Conservation (phyloP, 352 stramenopile genomes). For the Phytophthora quininea region DNA sequence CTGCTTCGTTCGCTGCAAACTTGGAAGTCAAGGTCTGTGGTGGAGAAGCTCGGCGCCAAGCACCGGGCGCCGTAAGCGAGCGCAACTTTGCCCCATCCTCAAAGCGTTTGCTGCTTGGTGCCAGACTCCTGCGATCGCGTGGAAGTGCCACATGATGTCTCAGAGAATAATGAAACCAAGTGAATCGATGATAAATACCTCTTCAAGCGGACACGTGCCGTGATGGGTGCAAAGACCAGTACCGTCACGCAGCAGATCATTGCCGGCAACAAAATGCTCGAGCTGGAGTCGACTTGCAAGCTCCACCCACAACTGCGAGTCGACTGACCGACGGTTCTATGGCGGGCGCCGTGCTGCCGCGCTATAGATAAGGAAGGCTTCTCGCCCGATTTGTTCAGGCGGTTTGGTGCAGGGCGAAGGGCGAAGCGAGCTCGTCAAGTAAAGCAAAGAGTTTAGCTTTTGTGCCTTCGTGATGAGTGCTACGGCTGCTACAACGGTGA, state of each 20-base stretch:
- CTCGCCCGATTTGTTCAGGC: slow-evolving; percentile 16
- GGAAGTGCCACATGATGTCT: slow-evolving; percentile 9
- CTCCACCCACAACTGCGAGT: neutral
- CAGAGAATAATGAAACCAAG: slow-evolving; percentile 6
- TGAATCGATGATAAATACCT: neutral
- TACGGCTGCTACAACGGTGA: neutral
- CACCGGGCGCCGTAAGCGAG: slow-evolving; percentile 10
- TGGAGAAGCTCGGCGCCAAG: neutral
- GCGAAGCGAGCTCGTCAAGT: neutral
- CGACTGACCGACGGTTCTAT: slow-evolving; percentile 1
- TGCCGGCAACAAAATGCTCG: neutral
- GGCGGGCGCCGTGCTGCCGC: neutral
- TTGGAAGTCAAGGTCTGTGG: slow-evolving; percentile 32
- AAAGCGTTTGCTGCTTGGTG: slow-evolving; percentile 13
- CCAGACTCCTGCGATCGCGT: neutral
- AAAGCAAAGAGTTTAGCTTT: neutral
- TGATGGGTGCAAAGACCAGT: slow-evolving; percentile 26
- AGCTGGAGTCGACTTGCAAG: neutral
- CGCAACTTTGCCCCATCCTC: slow-evolving; percentile 24
- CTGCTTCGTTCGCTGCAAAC: slow-evolving; percentile 38
- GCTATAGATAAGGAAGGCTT: slow-evolving; percentile 18
- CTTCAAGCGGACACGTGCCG: slow-evolving; percentile 1
- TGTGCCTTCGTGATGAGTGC: slow-evolving; percentile 15
- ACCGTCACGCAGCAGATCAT: slow-evolving; percentile 19
- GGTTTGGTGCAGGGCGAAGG: neutral